These are phyloP conservation scores for Udeniomyces megalosporus DNA, from an alignment of 768 basidiomycete species.

Conservation along the genomic window DNA sequence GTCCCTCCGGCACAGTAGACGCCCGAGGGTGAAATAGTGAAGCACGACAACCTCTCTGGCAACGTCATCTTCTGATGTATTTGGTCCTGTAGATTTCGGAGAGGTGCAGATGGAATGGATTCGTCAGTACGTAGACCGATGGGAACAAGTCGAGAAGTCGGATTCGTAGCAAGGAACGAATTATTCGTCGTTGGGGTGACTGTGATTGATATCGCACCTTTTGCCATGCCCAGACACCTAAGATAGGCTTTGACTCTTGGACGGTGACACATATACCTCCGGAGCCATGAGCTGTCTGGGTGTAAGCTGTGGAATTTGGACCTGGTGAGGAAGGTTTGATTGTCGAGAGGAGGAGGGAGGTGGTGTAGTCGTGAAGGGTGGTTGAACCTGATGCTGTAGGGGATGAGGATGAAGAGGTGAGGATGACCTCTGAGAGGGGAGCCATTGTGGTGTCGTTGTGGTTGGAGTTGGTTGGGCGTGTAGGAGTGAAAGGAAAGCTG, in stretches of 20 bases:
- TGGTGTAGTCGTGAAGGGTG: slow-evolving; percentile 25
- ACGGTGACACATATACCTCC: slow-evolving; percentile 74
- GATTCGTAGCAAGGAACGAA: too few relatives aligned
- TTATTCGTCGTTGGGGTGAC: too few relatives aligned
- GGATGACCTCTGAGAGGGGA: slow-evolving; percentile 8
- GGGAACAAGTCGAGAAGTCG: too few relatives aligned
- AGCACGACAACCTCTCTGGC: slow-evolving; percentile 72
- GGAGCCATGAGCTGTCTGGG: slow-evolving; percentile 50
- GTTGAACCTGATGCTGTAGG: slow-evolving; percentile 11
- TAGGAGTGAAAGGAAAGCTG: background rate
- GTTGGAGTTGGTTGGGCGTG: background rate
- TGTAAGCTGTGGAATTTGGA: slow-evolving; percentile 48
- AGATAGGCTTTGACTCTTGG: slow-evolving; percentile 71
- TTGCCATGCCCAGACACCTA: slow-evolving; percentile 87
- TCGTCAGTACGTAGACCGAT: too few relatives aligned
- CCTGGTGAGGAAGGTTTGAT: slow-evolving; percentile 70
- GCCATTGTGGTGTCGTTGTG: background rate
- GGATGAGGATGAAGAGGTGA: slow-evolving; percentile 13
- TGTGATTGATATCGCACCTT: slow-evolving; percentile 40
- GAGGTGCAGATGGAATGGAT: background rate
- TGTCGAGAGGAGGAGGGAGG: slow-evolving; percentile 55
- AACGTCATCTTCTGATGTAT: slow-evolving; percentile 66
- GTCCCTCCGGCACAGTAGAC: slow-evolving; percentile 77
- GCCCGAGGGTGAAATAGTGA: slow-evolving; percentile 57
- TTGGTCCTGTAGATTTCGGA: slow-evolving; percentile 69